A percentile compares a stretch with the other conserved stretches of the same genome.
Conservation (phyloP, 1,139 yeast genomes). For the Entelexis paramagnoliae region DNA sequence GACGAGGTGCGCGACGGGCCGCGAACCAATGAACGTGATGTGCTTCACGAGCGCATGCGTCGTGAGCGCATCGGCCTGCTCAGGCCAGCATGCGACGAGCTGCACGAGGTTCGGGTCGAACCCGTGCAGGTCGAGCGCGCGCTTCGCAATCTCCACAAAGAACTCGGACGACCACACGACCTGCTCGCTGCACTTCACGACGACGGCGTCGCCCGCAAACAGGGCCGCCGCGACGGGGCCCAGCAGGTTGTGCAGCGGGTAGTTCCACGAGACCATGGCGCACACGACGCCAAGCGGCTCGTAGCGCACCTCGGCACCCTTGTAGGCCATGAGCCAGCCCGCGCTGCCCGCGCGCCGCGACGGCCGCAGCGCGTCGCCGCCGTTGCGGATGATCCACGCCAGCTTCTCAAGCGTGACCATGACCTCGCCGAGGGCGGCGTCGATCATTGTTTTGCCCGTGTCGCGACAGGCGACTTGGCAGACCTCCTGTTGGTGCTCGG, state of each 20-base stretch:
- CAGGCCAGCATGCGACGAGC: slow-evolving; percentile 63
- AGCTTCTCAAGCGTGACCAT: slow-evolving; percentile 88
- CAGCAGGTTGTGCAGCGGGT: slow-evolving; percentile 77
- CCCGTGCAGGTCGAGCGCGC: slow-evolving; percentile 62
- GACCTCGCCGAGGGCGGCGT: slow-evolving; percentile 88
- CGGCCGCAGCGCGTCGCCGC: slow-evolving; percentile 59
- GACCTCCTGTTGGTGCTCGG: slow-evolving; percentile 73
- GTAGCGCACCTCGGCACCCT: slow-evolving; percentile 84
- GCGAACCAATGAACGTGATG: slow-evolving; percentile 91
- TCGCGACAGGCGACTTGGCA: slow-evolving; percentile 93
- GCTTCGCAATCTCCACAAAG: slow-evolving; percentile 58
- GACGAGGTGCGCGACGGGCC: slow-evolving; percentile 84
- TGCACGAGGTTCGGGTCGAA: slow-evolving; percentile 77
- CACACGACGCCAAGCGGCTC: slow-evolving; percentile 84
- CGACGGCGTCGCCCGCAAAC: slow-evolving; percentile 82
- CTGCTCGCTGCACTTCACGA: slow-evolving; percentile 88
- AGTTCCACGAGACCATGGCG: slow-evolving; percentile 92
- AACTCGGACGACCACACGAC: slow-evolving; percentile 89
- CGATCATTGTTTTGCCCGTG: slow-evolving; percentile 89
- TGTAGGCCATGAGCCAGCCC: slow-evolving; percentile 67
- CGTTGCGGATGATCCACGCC: slow-evolving; percentile 79
- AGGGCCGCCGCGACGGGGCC: slow-evolving; percentile 86
- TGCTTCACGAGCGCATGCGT: slow-evolving; percentile 75
- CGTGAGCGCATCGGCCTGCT: slow-evolving; percentile 75
- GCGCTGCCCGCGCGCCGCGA: slow-evolving; percentile 81